Evolutionary conservation across 768 basidiomycete species (phyloP).

Genomic region (Mycena latifolia): DNA sequence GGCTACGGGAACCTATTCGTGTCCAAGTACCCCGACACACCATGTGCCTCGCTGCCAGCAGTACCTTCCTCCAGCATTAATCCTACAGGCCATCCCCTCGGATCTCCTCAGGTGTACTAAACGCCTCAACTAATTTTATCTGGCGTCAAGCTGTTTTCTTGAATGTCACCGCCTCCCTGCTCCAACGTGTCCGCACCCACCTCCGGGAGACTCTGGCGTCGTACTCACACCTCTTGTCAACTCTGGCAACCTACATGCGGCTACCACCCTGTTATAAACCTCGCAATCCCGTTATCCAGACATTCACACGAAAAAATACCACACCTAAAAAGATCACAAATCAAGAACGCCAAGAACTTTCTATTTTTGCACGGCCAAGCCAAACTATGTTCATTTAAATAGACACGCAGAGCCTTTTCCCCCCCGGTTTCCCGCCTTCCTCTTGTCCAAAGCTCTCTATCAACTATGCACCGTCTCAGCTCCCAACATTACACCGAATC

Average conservation of each 20-base stretch:
- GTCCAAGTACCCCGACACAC: not conserved
- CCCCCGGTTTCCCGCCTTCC: not conserved
- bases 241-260: no score
- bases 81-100: no score
- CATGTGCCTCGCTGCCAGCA: no score
- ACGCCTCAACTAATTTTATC: not conserved
- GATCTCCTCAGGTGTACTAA: not conserved
- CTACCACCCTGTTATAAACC: not conserved
- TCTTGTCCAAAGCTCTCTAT: not conserved
- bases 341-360: not conserved
- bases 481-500: constrained; percentile 38
- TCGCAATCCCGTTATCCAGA: not conserved
- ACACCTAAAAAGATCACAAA: not conserved
- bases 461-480: constrained; percentile 38
- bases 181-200: no score
- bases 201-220: no score
- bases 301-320: not conserved
- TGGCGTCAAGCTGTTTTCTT: not conserved
- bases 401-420: not conserved
- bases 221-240: no score
- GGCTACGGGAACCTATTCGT: not conserved
- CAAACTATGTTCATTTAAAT: constrained; percentile 1
- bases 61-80: no score
- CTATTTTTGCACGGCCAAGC: constrained; percentile 8
- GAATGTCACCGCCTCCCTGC: not conserved